These are phyloP conservation scores for Psilocybe cyanescens DNA, from an alignment of 768 basidiomycete species.

Conservation along the genomic window DNA sequence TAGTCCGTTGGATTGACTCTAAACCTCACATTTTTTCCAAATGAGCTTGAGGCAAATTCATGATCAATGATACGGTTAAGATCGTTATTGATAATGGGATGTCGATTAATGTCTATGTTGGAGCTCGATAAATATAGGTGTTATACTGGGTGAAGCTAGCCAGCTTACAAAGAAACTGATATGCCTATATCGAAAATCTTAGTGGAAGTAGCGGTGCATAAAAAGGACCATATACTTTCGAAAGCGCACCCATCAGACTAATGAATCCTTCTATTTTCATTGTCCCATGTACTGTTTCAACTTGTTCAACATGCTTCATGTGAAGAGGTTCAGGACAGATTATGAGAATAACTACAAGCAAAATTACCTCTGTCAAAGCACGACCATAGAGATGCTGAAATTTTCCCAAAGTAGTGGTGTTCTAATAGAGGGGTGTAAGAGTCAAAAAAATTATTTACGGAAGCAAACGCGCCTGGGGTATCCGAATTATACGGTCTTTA, in stretches of 20 bases:
- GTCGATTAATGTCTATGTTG: constrained; percentile 74
- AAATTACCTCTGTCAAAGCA: constrained; percentile 67
- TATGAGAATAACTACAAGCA: neutral
- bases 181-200: constrained; percentile 50
- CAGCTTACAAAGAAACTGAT: constrained; percentile 83
- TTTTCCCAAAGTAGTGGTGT: constrained; percentile 62
- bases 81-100: constrained; percentile 67
- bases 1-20: neutral
- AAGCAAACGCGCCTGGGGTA: constrained; percentile 60
- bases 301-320: constrained; percentile 68
- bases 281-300: constrained; percentile 51
- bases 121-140: constrained; percentile 1
- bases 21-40: constrained; percentile 68
- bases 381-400: constrained; percentile 80
- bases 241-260: constrained; percentile 72
- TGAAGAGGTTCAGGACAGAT: constrained; percentile 3
- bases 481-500: constrained; percentile 54
- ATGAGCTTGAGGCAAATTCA: constrained; percentile 69
- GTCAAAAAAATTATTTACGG: neutral
- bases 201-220: constrained; percentile 8
- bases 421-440: constrained; percentile 4
- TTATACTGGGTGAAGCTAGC: constrained; percentile 6
- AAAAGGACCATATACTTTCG: constrained; percentile 54
- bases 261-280: constrained; percentile 81
- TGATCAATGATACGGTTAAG: constrained; percentile 71